Percentiles rank a stretch among this genome's conserved stretches.
Evolutionary conservation across 1,139 yeast genomes (phyloP).

Genomic region (Diutina catenulata): DNA sequence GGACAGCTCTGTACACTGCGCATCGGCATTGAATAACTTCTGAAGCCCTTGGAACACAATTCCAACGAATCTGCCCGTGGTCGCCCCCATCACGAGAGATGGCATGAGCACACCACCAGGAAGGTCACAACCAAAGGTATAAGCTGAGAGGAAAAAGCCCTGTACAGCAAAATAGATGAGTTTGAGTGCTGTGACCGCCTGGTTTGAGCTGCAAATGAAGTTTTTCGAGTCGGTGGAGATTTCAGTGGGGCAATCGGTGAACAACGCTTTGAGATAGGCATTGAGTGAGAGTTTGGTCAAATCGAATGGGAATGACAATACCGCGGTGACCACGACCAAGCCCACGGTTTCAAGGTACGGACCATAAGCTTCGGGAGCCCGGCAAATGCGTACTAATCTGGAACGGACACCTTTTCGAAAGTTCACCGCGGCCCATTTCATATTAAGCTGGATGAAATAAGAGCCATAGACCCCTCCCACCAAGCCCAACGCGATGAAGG

Average conservation of each 20-base stretch:
- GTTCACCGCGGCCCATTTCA: conserved; percentile 14
- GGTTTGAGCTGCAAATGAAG: conserved; percentile 24
- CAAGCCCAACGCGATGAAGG: conserved; percentile 56
- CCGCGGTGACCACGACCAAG: conserved; percentile 38
- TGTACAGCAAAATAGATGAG: conserved; percentile 35
- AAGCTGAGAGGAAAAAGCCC: conserved; percentile 48
- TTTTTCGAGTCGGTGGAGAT: conserved; percentile 13
- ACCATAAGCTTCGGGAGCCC: background rate
- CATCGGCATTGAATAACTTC: conserved; percentile 20
- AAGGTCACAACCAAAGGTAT: conserved; percentile 51
- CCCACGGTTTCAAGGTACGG: conserved; percentile 30
- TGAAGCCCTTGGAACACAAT: conserved; percentile 43
- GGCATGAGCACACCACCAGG: conserved; percentile 78
- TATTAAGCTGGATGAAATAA: conserved; percentile 37
- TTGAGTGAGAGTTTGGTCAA: conserved; percentile 41
- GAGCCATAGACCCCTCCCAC: conserved; percentile 62
- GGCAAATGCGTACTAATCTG: background rate
- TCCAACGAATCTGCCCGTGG: conserved; percentile 60
- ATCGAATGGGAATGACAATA: conserved; percentile 39
- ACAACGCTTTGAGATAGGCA: conserved; percentile 44
- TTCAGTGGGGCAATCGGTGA: conserved; percentile 44
- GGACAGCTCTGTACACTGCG: conserved; percentile 40
- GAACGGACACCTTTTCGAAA: background rate
- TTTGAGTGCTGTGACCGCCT: conserved; percentile 20
- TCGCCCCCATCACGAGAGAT: conserved; percentile 58